These are phyloP conservation scores for Penicillium odoratum DNA, from an alignment of 495 filamentous ascomycete genomes.

Conservation along the genomic window DNA sequence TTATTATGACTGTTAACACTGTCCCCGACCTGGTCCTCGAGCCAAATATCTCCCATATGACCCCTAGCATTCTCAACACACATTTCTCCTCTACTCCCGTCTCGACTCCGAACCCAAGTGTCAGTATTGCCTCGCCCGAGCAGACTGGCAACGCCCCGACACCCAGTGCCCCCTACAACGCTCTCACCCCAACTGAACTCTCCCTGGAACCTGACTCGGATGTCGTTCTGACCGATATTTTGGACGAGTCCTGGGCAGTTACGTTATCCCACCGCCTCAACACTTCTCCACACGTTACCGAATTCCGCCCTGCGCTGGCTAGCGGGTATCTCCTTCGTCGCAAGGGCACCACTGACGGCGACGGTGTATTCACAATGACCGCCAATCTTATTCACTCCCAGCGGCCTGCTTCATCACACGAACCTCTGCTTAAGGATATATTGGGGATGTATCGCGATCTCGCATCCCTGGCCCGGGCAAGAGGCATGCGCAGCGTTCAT, in stretches of 20 bases:
- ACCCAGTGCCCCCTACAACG: slow-evolving; percentile 36
- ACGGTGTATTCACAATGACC: slow-evolving; percentile 62
- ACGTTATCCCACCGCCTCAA: slow-evolving; percentile 71
- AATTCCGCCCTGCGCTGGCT: slow-evolving; percentile 63
- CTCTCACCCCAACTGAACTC: slow-evolving; percentile 58
- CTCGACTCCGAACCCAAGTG: slow-evolving; percentile 49
- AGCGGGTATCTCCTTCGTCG: slow-evolving; percentile 80
- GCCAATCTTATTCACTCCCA: slow-evolving; percentile 65
- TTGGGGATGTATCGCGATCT: slow-evolving; percentile 75
- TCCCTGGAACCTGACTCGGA: slow-evolving; percentile 65
- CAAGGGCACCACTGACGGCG: slow-evolving; percentile 58
- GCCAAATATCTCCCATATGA: slow-evolving; percentile 30
- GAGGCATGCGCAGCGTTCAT: slow-evolving; percentile 63
- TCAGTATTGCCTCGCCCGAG: slow-evolving; percentile 45
- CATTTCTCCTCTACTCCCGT: slow-evolving; percentile 40
- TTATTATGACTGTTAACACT: slow-evolving; percentile 64
- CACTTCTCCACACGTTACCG: slow-evolving; percentile 61
- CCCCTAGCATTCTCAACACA: slow-evolving; percentile 34
- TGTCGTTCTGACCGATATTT: slow-evolving; percentile 70
- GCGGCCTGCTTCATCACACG: slow-evolving; percentile 46
- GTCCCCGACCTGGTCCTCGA: slow-evolving; percentile 63
- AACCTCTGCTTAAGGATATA: slow-evolving; percentile 67
- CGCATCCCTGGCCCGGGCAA: slow-evolving; percentile 67
- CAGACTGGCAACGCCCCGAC: slow-evolving; percentile 40
- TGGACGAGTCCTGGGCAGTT: slow-evolving; percentile 80